phyloP scores from a whole-genome alignment of 805 yeast species.

The Barnettozyma botsteinii region DNA sequence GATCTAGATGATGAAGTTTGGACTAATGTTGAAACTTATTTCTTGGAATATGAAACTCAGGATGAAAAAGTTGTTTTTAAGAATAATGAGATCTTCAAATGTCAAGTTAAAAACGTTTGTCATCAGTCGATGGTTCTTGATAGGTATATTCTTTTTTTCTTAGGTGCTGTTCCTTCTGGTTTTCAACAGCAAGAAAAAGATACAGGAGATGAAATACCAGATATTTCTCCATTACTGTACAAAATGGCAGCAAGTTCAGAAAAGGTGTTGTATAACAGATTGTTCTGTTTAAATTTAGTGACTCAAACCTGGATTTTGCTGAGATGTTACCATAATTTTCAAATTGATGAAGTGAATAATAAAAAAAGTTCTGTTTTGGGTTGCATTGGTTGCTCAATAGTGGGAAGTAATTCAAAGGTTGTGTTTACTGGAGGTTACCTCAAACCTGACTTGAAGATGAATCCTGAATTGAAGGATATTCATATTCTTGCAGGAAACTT shows the following conservation, averaged over 20 bases:
- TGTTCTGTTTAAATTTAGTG: slow-evolving; percentile 12
- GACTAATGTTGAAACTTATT: slow-evolving; percentile 26
- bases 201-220: slow-evolving; percentile 7
- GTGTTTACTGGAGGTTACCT: slow-evolving; percentile 16
- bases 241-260: not conserved
- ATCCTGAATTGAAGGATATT: not conserved
- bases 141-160: slow-evolving; percentile 14
- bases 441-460: slow-evolving; percentile 2
- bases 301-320: slow-evolving; percentile 16
- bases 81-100: slow-evolving; percentile 3
- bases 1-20: slow-evolving; percentile 40
- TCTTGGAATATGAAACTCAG: slow-evolving; percentile 15
- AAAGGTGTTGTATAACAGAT: slow-evolving; percentile 7
- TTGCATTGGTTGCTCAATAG: slow-evolving; percentile 9
- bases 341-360: not conserved
- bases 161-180: slow-evolving; percentile 15
- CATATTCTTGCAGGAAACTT: slow-evolving; percentile 2
- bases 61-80: slow-evolving; percentile 12
- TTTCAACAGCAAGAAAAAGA: not conserved
- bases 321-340: slow-evolving; percentile 12
- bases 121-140: slow-evolving; percentile 18
- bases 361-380: slow-evolving; percentile 6
- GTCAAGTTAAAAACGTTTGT: slow-evolving; percentile 14
- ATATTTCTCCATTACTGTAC: slow-evolving; percentile 11
- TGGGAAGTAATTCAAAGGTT: slow-evolving; percentile 12